phyloP scores from a whole-genome alignment of 73 alveolate species.

The Tetrahymena malaccensis region DNA sequence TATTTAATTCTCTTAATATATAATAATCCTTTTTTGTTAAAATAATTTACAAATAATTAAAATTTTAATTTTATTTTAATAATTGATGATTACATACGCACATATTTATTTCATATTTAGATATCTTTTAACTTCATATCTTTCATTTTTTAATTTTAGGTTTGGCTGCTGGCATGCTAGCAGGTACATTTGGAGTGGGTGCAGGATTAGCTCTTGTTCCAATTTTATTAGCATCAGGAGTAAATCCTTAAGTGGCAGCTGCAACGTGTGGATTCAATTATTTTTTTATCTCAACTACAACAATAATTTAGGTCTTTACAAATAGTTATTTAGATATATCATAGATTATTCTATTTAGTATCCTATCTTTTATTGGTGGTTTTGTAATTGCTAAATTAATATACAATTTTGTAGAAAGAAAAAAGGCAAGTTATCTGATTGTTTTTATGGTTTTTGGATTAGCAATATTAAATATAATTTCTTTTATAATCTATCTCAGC shows the following conservation, averaged over 20 bases:
- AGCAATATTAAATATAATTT: constrained; percentile 11
- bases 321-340: neutral
- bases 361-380: neutral
- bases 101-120: no score
- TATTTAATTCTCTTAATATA: no score
- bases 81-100: no score
- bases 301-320: neutral
- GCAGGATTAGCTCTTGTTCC: constrained; percentile 4
- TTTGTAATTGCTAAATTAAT: neutral
- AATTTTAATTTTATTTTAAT: no score
- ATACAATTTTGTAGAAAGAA: neutral
- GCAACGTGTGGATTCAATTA: constrained; percentile 16
- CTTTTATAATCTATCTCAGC: neutral
- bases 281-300: constrained; percentile 9
- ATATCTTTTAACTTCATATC: no score
- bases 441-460: neutral
- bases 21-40: no score
- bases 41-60: no score
- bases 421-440: neutral
- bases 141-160: neutral
- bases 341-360: neutral
- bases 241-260: constrained; percentile 1
- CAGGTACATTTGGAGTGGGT: constrained; percentile 19
- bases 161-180: constrained; percentile 8
- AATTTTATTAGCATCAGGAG: neutral